A percentile compares a stretch with the other conserved stretches of the same genome.
Conservation (phyloP, 345 rosid species). For the Erysimum cheiranthoides region DNA sequence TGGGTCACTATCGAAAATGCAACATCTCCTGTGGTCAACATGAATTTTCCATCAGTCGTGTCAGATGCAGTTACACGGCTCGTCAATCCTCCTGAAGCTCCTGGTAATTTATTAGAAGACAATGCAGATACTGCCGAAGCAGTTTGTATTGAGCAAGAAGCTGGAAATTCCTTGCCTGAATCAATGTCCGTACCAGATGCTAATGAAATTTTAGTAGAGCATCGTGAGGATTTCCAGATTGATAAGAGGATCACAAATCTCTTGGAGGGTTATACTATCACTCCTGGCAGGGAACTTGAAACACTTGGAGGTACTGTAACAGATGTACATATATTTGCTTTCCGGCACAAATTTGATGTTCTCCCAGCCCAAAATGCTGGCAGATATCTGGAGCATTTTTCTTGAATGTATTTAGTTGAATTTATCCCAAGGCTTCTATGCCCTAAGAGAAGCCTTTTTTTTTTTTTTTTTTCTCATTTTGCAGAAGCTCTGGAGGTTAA, state of each 20-base stretch:
- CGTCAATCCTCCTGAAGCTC: conserved; percentile 94
- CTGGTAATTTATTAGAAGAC: conserved; percentile 86
- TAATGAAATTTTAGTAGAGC: conserved; percentile 43
- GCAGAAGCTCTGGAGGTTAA: conserved; percentile 79
- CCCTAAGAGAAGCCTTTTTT: conserved; percentile 14
- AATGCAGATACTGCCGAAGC: conserved; percentile 55
- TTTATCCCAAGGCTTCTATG: conserved; percentile 25
- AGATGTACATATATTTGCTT: conserved; percentile 22
- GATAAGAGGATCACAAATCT: conserved; percentile 77
- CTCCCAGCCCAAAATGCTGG: conserved; percentile 8
- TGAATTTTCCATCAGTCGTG: conserved; percentile 50
- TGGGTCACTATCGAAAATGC: conserved; percentile 99
- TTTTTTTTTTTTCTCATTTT: conserved; percentile 28
- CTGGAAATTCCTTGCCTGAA: conserved; percentile 41
- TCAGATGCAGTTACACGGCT: conserved; percentile 77
- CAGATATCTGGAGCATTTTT: conserved; percentile 14
- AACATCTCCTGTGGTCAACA: conserved; percentile 73
- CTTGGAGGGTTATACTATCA: conserved; percentile 66
- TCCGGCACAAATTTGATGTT: conserved; percentile 20
- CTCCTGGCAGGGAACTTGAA: conserved; percentile 86
- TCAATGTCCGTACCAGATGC: conserved; percentile 42
- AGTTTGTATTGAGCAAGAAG: conserved; percentile 49
- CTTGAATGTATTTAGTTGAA: conserved; percentile 22
- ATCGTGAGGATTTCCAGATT: conserved; percentile 63
- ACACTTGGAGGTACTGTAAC: conserved; percentile 70